Base-by-base conservation (phyloP, 805 yeast species). In the Ogataea trehaloabstinens region DNA sequence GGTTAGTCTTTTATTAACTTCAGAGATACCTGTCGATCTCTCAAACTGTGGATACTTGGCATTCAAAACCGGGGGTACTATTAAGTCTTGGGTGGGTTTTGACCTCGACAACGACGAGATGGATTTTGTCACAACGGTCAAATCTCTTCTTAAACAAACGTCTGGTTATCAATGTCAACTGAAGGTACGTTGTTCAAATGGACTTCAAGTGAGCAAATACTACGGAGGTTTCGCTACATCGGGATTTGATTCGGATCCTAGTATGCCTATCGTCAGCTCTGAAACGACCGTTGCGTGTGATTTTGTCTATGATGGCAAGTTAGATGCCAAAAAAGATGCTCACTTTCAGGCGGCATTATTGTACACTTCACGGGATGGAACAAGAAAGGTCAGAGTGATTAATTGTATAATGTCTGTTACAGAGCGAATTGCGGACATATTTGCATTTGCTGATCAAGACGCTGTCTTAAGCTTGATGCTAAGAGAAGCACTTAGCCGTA, bases 331-430 rank as follows among this genome's bases (percentile, higher is more conserved):
- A 44, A 70, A 74, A 27, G 96, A 89, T 59, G 85, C 87, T 17
- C 93, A 88, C 59, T 87, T 91, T 68, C 99, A 93, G 63, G 84
- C 86, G 2, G 97, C 98, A 0, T 50, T 93, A 19, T 66, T 93
- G 39, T 91, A 89, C 58, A 90, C 97, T 0, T 85, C 88, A 33
- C 55, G 71, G 2, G 71, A 71, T 34, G 99, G 99, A 17, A 63
- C 71, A 6, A 70, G 97, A 48, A 82, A 86, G 51, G 91, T 93
- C 12, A 74, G 99, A 45, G 89, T 89, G n/a, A 74, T 85, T 34
- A 93, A 93, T 55, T 67, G 80, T 40, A 82, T 84, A n/a, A 77
- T 86, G 33, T 85, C 95, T 0, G 90, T 87, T 12, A 78, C 93
- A 2, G 84, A 82, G 44, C 73, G 86, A 38, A 64, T 84, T 29